A percentile compares a stretch with the other conserved stretches of the same genome.
phyloP scores from a whole-genome alignment of 768 basidiomycete species.

The Amanita thiersii region DNA sequence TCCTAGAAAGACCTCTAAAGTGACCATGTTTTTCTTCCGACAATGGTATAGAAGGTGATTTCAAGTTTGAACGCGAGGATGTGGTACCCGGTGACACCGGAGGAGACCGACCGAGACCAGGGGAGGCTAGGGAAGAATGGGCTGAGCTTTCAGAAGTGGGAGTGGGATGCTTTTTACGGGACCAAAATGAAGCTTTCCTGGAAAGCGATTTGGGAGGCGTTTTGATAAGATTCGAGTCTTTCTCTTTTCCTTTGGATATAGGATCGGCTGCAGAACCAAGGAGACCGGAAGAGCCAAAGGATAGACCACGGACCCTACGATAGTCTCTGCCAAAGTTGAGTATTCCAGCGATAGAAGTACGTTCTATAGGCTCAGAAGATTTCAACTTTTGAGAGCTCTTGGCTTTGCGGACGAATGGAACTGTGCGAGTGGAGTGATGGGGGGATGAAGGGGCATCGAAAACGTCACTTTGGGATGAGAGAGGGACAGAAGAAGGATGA shows the following conservation, averaged over 20 bases:
- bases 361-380: slow-evolving; percentile 12
- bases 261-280: slow-evolving; percentile 26
- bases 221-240: slow-evolving; percentile 18
- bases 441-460: slow-evolving; percentile 23
- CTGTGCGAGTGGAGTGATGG: slow-evolving; percentile 13
- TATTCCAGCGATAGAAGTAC: slow-evolving; percentile 12
- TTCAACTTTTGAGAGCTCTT: slow-evolving; percentile 45
- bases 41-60: slow-evolving; percentile 8
- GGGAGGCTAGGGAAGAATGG: no score
- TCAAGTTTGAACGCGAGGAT: slow-evolving; percentile 12
- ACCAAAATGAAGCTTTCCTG: slow-evolving; percentile 65
- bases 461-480: slow-evolving; percentile 42
- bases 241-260: slow-evolving; percentile 41
- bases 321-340: slow-evolving; percentile 10
- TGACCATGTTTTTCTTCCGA: slow-evolving; percentile 13
- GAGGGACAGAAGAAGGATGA: slow-evolving; percentile 34
- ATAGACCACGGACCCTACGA: slow-evolving; percentile 45
- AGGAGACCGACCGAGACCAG: slow-evolving; percentile 21
- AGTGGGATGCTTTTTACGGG: slow-evolving; percentile 32
- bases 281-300: slow-evolving; percentile 40
- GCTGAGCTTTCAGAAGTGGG: slow-evolving; percentile 13
- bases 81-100: slow-evolving; percentile 13
- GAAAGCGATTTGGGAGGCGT: slow-evolving; percentile 32
- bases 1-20: slow-evolving; percentile 8
- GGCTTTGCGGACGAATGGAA: slow-evolving; percentile 36